Conservation (phyloP, 208 protist genomes). For the Leishmania mexicana region DNA sequence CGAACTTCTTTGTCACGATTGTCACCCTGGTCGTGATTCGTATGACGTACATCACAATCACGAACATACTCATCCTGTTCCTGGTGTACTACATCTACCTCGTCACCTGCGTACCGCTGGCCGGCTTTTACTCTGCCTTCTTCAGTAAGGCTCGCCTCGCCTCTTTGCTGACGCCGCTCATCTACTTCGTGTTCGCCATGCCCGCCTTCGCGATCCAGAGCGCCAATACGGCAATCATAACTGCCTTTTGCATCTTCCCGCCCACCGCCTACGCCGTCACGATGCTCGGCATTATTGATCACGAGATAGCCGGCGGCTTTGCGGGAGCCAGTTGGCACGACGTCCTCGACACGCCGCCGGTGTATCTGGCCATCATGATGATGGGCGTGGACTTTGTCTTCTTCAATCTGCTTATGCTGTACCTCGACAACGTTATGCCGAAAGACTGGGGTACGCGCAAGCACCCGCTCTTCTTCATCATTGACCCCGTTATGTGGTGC, state of each 20-base stretch:
- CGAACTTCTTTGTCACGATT: slow-evolving; percentile 48
- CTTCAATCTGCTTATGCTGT: slow-evolving; percentile 63
- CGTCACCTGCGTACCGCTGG: slow-evolving; percentile 45
- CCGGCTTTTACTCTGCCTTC: slow-evolving; percentile 49
- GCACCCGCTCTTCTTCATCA: slow-evolving; percentile 74
- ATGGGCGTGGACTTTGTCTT: slow-evolving; percentile 48
- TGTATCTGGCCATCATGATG: slow-evolving; percentile 23
- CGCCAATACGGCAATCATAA: slow-evolving; percentile 30
- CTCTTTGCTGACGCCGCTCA: slow-evolving; percentile 56
- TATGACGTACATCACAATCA: slow-evolving; percentile 44
- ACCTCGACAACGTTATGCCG: slow-evolving; percentile 71
- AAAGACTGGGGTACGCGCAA: slow-evolving; percentile 58
- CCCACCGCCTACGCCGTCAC: slow-evolving; percentile 45
- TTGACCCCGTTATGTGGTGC: slow-evolving; percentile 40
- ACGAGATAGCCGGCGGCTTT: slow-evolving; percentile 38
- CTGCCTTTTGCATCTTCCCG: slow-evolving; percentile 43
- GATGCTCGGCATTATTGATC: slow-evolving; percentile 39
- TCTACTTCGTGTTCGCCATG: slow-evolving; percentile 57
- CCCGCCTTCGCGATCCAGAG: slow-evolving; percentile 40
- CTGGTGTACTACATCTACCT: slow-evolving; percentile 61
- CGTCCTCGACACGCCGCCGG: slow-evolving; percentile 8
- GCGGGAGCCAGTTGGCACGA: slow-evolving; percentile 34
- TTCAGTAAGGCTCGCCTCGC: slow-evolving; percentile 74
- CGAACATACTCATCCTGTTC: slow-evolving; percentile 48
- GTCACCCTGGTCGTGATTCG: slow-evolving; percentile 53